Evolutionary conservation across 495 filamentous ascomycete genomes (phyloP), one percentile per base, ranked within the genome.

Genomic region (Acidiella bohemica): DNA sequence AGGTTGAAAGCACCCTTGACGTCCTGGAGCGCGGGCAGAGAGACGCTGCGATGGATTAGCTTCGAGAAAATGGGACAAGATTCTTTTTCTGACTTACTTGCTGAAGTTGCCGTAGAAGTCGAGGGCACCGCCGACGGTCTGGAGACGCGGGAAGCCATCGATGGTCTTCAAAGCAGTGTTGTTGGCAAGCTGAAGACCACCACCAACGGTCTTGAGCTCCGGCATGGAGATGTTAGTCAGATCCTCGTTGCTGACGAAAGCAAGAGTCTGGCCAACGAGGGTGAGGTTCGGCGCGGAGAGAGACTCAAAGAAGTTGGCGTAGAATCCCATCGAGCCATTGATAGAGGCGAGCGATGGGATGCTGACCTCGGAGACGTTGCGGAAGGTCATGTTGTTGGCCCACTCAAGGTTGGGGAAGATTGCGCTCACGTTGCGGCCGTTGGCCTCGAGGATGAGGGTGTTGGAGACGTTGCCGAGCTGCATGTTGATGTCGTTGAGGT

Each of bases 1-100:
- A 92, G 61, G 64, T 93, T 85, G 68, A 93, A 88, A 38, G 76
- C 78, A 67, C 90, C 90, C 54, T 70, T 68, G 48, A 95, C 86
- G 44, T 80, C 72, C 44, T 73, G 64, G 17, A 97, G 68, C 11
- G 55, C 51, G 26, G 81, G 78, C 21, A 95, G 67, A 20, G 65
- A 53, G 39, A 84, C 75, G 39, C 87, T 94, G 50, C 10, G 39
- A 41, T 19, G 40, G n/a, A 31, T 44, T 24, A 46, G 46, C 48
- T 10, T n/a, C 4, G 24, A 14, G 38, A 21, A 6, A 5, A 9
- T 27, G 6, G 4, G 27, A 28, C 1, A 12, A 16, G 17, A 14
- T 5, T 32, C 4, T 11, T 12, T 11, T 24, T n/a, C 20, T 18
- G 16, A 73, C 85, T 68, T 69, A 94, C 81, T 72, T 65, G 36